phyloP scores from a whole-genome alignment of 768 basidiomycete species.

The Serendipita sp. region DNA sequence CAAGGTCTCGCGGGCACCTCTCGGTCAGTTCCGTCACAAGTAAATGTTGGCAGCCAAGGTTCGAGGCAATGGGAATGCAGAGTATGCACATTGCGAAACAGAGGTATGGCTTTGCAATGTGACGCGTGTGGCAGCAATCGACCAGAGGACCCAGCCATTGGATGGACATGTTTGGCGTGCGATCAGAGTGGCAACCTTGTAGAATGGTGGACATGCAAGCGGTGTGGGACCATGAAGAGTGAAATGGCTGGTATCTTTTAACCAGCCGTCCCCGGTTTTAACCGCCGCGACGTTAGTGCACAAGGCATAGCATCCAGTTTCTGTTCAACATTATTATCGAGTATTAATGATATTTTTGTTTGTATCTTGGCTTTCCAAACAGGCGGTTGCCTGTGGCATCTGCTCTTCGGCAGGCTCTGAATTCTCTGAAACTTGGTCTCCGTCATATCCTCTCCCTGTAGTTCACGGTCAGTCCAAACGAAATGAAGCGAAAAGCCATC shows the following conservation, averaged over 20 bases:
- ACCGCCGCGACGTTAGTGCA: background rate
- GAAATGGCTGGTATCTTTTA: conserved; percentile 1
- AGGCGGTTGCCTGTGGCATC: no score
- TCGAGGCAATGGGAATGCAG: conserved; percentile 21
- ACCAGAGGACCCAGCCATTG: conserved; percentile 24
- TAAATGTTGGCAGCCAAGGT: background rate
- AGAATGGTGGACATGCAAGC: conserved; percentile 58
- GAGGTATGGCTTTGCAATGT: conserved; percentile 34
- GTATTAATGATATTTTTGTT: no score
- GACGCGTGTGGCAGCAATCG: conserved; percentile 37
- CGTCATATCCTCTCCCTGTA: no score
- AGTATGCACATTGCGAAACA: conserved; percentile 56
- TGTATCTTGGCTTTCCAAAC: no score
- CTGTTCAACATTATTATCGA: no score
- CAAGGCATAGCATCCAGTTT: background rate
- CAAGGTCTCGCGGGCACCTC: no score
- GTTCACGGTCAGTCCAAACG: no score
- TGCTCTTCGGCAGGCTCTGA: no score
- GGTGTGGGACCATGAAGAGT: conserved; percentile 53
- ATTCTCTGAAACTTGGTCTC: no score
- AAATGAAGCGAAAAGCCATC: no score
- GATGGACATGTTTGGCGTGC: conserved; percentile 55
- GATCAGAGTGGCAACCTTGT: conserved; percentile 45
- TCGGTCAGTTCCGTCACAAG: no score
- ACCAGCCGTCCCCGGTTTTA: background rate